A percentile compares a stretch with the other conserved stretches of the same genome.
Evolutionary conservation across 1,139 yeast genomes (phyloP).

Genomic region (Kurtzmaniella natalensis): DNA sequence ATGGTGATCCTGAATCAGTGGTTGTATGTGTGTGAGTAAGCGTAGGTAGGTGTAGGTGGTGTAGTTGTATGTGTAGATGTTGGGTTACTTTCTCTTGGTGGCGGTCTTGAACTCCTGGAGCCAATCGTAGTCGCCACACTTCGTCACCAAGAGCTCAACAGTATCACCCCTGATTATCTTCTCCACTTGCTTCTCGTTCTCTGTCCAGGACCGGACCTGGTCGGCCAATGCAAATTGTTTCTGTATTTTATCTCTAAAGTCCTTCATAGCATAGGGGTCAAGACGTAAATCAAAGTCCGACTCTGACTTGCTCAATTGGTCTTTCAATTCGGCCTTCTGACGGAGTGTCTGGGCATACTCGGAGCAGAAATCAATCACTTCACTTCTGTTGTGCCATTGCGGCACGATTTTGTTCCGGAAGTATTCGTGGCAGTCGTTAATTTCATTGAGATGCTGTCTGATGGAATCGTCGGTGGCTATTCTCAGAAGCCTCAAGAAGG

Average conservation of each 20-base stretch:
- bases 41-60: no score
- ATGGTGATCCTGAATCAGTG: no score
- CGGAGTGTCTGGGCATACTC: conserved; percentile 23
- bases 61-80: not conserved
- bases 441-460: conserved; percentile 31
- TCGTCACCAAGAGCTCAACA: conserved; percentile 27
- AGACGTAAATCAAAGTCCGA: conserved; percentile 27
- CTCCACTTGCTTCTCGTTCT: conserved; percentile 33
- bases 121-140: conserved; percentile 38
- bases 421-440: conserved; percentile 25
- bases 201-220: conserved; percentile 33
- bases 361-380: conserved; percentile 28
- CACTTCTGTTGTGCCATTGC: conserved; percentile 33
- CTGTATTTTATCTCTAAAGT: conserved; percentile 18
- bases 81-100: not conserved
- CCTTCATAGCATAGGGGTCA: conserved; percentile 38
- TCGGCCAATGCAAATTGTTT: conserved; percentile 24
- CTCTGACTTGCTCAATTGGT: conserved; percentile 2
- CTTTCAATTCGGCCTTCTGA: conserved; percentile 10
- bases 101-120: conserved; percentile 16
- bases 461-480: conserved; percentile 38
- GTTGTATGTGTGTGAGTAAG: not conserved
- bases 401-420: conserved; percentile 27
- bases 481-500: conserved; percentile 36
- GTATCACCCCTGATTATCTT: conserved; percentile 33